Evolutionary conservation across 257 asterid genomes (phyloP).

Genomic region (Coffea canephora): DNA sequence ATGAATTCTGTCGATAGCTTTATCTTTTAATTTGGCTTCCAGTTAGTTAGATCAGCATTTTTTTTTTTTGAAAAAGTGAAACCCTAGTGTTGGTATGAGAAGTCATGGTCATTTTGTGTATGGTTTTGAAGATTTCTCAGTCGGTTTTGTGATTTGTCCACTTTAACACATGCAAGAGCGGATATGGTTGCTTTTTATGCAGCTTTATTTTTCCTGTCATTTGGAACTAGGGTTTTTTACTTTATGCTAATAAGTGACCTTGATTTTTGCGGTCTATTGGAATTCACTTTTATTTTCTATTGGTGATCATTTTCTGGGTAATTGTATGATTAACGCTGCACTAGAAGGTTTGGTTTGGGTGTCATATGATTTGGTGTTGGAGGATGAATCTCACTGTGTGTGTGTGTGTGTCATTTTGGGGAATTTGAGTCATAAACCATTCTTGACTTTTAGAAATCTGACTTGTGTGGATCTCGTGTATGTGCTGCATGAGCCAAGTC

Average conservation of each 20-base stretch:
- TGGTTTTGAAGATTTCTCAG: slow-evolving; percentile 13
- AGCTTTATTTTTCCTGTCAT: slow-evolving; percentile 17
- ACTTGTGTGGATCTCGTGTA: not conserved
- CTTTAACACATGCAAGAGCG: slow-evolving; percentile 22
- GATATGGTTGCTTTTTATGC: slow-evolving; percentile 14
- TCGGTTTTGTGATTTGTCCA: not conserved
- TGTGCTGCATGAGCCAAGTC: not conserved
- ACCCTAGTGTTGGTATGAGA: slow-evolving; percentile 45
- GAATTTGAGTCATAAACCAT: not conserved
- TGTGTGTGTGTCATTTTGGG: not conserved
- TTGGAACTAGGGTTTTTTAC: slow-evolving; percentile 51
- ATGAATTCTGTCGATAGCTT: not conserved
- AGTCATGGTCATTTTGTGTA: slow-evolving; percentile 6
- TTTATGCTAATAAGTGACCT: not conserved
- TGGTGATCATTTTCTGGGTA: not conserved
- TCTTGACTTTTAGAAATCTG: not conserved
- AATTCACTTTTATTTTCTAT: not conserved
- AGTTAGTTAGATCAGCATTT: slow-evolving; percentile 5
- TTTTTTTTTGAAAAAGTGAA: slow-evolving; percentile 28
- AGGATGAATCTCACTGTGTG: not conserved
- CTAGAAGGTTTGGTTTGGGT: not conserved
- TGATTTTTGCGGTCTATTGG: not conserved
- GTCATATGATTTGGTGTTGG: not conserved
- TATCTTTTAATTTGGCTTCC: slow-evolving; percentile 14
- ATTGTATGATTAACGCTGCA: not conserved